Conservation (phyloP, 495 filamentous ascomycete species). For the Aspergillus hancockii region DNA sequence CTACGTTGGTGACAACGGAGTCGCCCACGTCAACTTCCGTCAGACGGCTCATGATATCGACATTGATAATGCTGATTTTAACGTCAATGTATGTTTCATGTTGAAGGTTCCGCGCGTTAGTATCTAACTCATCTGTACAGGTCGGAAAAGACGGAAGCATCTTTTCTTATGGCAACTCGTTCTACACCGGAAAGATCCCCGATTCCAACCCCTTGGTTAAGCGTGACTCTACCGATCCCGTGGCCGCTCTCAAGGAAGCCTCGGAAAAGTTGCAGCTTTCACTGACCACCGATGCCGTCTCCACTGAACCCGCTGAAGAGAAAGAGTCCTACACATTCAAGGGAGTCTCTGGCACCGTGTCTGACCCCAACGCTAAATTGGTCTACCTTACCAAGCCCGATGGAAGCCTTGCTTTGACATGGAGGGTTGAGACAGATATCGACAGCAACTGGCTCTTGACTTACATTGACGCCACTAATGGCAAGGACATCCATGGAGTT, state of each 20-base stretch:
- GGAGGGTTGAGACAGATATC: constrained; percentile 15
- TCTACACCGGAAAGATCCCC: constrained; percentile 11
- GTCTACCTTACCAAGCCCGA: constrained; percentile 10
- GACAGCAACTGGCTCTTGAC: constrained; percentile 16
- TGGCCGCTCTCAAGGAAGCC: constrained; percentile 5
- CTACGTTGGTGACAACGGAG: constrained; percentile 37
- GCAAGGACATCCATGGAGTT: constrained; percentile 8
- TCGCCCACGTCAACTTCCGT: constrained; percentile 55
- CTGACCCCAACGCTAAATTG: constrained; percentile 13
- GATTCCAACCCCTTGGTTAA: constrained; percentile 1
- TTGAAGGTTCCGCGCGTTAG: not conserved
- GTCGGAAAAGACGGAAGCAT: constrained; percentile 17
- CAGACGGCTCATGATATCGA: constrained; percentile 54
- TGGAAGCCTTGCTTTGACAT: constrained; percentile 9
- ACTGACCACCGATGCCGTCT: not conserved
- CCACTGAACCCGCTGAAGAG: not conserved
- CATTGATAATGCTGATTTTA: constrained; percentile 57
- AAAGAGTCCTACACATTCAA: constrained; percentile 9
- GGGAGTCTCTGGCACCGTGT: constrained; percentile 7
- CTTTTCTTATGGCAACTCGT: constrained; percentile 18
- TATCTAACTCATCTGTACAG: not conserved
- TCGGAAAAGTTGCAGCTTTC: constrained; percentile 3
- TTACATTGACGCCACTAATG: constrained; percentile 13
- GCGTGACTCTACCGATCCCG: constrained; percentile 4
- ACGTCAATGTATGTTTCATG: constrained; percentile 48